Base-by-base conservation (phyloP, 202 grass and related monocot genomes). In the Zoysia matrella region DNA sequence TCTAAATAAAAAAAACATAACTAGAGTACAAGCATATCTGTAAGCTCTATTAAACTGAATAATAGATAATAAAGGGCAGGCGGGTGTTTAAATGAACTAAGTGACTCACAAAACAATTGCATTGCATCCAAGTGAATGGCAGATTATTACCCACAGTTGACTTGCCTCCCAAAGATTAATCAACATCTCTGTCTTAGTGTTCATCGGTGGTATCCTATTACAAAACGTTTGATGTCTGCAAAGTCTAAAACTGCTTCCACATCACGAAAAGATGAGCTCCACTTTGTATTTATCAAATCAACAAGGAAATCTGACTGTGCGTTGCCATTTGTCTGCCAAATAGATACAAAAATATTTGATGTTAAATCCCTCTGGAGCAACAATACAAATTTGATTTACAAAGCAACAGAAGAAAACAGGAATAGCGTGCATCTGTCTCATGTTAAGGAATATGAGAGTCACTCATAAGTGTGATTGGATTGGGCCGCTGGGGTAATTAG, bases 311-410 rank as follows among this genome's bases (percentile, higher is more conserved):
- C 78, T 0, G 96, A 93, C 69, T 98, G 96, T 45, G 78, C 60
- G 44, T 93, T 82, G 13, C 96, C 96, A 82, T 98, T 98, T 78
- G 96, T 98, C 92, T 95, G 89, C 53, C 47, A 85, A 47, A 80
- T 44, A 82, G 58, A 47, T 7, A 39, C 3, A 92, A 0, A 68
- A 18, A 80, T 12, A 51, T 83, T 13, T 74, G 44, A 41, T 55
- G 67, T 78, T 45, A 89, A 46, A 36, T 67, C 16, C 61, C 4
- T 74, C 39, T 68, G 45, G 13, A 72, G 72, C 3, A 56, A 85
- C n/a, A 85, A 71, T n/a, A 76, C 9, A 12, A 58, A 65, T 85
- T 6, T 14, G 44, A 55, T 48, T 48, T 82, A 22, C 47, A 69
- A 83, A 82, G 67, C 67, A 69, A 55, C 12, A 73, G 69, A 63